Conservation (phyloP, 495 filamentous ascomycete genomes). For the Aspergillus campestris region DNA sequence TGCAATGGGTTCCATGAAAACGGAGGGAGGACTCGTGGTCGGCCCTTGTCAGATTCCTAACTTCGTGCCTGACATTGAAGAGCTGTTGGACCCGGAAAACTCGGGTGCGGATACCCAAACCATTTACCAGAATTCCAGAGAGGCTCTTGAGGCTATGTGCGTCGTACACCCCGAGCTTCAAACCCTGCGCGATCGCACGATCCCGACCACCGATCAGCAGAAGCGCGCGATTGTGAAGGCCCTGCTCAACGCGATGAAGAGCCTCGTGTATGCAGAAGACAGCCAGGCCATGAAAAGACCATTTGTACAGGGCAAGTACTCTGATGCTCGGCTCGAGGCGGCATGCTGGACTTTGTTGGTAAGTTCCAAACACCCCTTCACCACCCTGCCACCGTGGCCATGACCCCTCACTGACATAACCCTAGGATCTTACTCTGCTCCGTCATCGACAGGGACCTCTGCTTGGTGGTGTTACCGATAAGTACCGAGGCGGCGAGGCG, state of each 20-base stretch:
- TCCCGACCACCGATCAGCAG: constrained; percentile 9
- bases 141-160: no score
- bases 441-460: constrained; percentile 7
- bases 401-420: neutral
- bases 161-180: no score
- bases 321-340: constrained; percentile 7
- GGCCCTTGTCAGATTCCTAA: no score
- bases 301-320: constrained; percentile 13
- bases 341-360: constrained; percentile 20
- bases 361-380: neutral
- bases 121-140: no score
- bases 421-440: constrained; percentile 3
- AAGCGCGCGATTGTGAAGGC: constrained; percentile 16
- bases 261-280: constrained; percentile 17
- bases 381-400: no score
- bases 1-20: no score
- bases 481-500: neutral
- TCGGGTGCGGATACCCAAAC: no score
- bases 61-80: no score
- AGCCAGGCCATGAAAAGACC: constrained; percentile 24
- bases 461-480: constrained; percentile 1
- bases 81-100: no score
- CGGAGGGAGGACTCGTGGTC: no score
- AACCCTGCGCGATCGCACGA: constrained; percentile 5
- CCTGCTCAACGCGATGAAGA: constrained; percentile 12